Evolutionary conservation across 2,329 filamentous ascomycete genomes (phyloP).

Genomic region (Penicillium sp.): DNA sequence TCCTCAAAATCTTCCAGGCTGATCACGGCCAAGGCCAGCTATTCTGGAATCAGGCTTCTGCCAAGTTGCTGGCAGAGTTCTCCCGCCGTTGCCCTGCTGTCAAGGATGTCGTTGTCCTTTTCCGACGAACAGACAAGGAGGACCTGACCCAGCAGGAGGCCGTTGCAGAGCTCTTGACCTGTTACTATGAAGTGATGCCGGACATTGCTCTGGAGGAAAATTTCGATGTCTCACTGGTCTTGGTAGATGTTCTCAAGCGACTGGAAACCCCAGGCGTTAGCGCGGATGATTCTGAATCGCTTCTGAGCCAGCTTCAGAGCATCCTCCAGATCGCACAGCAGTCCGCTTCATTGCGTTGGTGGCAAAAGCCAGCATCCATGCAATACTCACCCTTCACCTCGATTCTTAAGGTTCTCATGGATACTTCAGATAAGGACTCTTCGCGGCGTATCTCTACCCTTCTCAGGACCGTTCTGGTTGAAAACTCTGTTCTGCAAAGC

Average conservation of each 20-base stretch:
- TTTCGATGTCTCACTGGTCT: slow-evolving; percentile 78
- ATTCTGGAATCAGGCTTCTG: slow-evolving; percentile 68
- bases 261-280: slow-evolving; percentile 51
- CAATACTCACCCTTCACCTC: slow-evolving; percentile 43
- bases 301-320: slow-evolving; percentile 74
- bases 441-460: slow-evolving; percentile 34
- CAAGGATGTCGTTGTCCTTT: slow-evolving; percentile 73
- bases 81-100: slow-evolving; percentile 74
- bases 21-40: slow-evolving; percentile 45
- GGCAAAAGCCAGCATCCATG: slow-evolving; percentile 59
- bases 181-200: slow-evolving; percentile 84
- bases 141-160: slow-evolving; percentile 75
- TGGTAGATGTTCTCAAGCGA: slow-evolving; percentile 65
- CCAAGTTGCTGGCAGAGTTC: slow-evolving; percentile 70
- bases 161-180: slow-evolving; percentile 69
- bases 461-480: slow-evolving; percentile 34
- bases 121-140: slow-evolving; percentile 65
- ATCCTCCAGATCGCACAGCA: slow-evolving; percentile 75
- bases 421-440: slow-evolving; percentile 30
- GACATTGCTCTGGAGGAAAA: slow-evolving; percentile 76
- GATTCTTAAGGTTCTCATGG: slow-evolving; percentile 39
- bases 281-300: slow-evolving; percentile 54
- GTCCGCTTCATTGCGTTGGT: slow-evolving; percentile 88
- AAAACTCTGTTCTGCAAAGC: slow-evolving; percentile 38
- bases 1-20: slow-evolving; percentile 59